Percentiles rank a stretch among this genome's conserved stretches.
Evolutionary conservation across 495 filamentous ascomycete species (phyloP).

Genomic region (Aspergillus asperescens): DNA sequence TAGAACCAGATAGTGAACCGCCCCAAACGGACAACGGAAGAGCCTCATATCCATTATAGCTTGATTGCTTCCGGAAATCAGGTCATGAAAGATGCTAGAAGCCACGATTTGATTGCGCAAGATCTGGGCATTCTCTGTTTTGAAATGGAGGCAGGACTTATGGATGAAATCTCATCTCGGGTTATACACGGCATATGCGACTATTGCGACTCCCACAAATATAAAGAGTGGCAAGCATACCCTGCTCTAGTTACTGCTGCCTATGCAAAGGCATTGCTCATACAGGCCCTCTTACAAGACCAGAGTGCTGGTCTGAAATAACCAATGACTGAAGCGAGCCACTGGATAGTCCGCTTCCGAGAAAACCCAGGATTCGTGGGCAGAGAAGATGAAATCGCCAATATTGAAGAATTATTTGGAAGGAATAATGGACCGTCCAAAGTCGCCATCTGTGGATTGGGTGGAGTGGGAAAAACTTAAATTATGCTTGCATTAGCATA

Average conservation of each 20-base stretch:
- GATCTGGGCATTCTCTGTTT: constrained; percentile 32
- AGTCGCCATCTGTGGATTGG: constrained; percentile 32
- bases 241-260: constrained; percentile 32
- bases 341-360: not conserved
- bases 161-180: no score
- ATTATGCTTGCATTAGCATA: constrained; percentile 34
- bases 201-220: constrained; percentile 9
- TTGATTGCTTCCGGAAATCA: constrained; percentile 17
- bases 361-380: not conserved
- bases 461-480: constrained; percentile 41
- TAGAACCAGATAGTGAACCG: constrained; percentile 4
- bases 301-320: not conserved
- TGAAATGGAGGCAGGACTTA: no score
- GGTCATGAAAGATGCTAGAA: constrained; percentile 13
- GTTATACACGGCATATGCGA: no score
- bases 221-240: not conserved
- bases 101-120: constrained; percentile 15
- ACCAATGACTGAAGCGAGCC: not conserved
- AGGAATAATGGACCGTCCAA: constrained; percentile 5
- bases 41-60: constrained; percentile 15
- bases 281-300: constrained; percentile 5
- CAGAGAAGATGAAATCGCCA: not conserved
- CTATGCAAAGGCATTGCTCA: constrained; percentile 26
- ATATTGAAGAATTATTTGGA: not conserved
- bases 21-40: not conserved